phyloP scores from a whole-genome alignment of 345 rosid genomes.

The Moricandia moricandioides region DNA sequence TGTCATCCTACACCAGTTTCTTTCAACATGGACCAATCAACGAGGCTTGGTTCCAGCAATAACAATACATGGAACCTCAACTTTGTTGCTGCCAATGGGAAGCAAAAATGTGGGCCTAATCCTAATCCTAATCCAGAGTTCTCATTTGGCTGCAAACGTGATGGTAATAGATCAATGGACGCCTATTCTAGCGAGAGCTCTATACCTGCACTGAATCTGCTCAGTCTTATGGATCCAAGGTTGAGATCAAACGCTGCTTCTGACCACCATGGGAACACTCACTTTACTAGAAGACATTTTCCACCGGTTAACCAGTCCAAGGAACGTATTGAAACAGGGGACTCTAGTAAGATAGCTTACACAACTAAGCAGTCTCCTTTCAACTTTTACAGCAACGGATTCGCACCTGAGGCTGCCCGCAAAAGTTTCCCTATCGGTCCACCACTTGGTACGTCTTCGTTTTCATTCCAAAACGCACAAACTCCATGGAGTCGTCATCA shows the following conservation, averaged over 20 bases:
- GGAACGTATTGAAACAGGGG: conserved; percentile 45
- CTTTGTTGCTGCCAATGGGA: conserved; percentile 41
- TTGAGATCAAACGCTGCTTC: conserved; percentile 46
- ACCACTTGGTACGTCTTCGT: conserved; percentile 50
- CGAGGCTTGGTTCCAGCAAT: conserved; percentile 37
- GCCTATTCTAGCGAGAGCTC: conserved; percentile 57
- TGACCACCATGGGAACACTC: conserved; percentile 43
- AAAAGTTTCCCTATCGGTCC: conserved; percentile 42
- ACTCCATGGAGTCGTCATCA: conserved; percentile 39
- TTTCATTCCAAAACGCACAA: conserved; percentile 46
- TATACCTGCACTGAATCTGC: conserved; percentile 86
- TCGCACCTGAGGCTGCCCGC: not conserved
- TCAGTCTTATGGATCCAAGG: conserved; percentile 88
- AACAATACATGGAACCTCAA: conserved; percentile 43
- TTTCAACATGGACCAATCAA: conserved; percentile 39
- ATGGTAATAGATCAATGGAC: conserved; percentile 44
- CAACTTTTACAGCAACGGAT: conserved; percentile 42
- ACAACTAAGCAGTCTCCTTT: conserved; percentile 37
- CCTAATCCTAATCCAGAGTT: conserved; percentile 37
- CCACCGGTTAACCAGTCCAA: conserved; percentile 45
- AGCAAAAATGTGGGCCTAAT: conserved; percentile 44
- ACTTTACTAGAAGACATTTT: conserved; percentile 48
- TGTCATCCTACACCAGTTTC: conserved; percentile 40
- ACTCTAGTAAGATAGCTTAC: conserved; percentile 38
- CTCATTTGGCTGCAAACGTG: conserved; percentile 37